Base-by-base conservation (phyloP, 305 asterid genomes). In the Lippia alba region DNA sequence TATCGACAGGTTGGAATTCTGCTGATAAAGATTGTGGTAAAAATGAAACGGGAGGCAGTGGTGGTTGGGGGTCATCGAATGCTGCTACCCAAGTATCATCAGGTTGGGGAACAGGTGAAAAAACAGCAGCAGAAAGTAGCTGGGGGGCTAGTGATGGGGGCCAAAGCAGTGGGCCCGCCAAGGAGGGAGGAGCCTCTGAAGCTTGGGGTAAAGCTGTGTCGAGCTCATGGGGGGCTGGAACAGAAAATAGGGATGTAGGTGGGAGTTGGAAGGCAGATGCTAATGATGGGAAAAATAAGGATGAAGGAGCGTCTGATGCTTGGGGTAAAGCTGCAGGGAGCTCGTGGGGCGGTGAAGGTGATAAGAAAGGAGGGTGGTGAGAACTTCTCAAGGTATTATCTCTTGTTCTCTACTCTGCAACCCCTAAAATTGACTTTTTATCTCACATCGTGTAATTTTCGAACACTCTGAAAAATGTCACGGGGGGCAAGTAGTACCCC, bases 281-380 rank as follows among this genome's bases (percentile, higher is more conserved):
- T 40, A 8, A 46, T 51, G 75, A 46, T 62, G 54, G 19, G 40
- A 4, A 66, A 60, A 32, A 24, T 2, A 69, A 65, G 72, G 73
- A 73, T n/a, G 81, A 56, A 32, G 81, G 81, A 15, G 68, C 82
- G 33, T 75, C 85, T 55, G 78, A 61, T 44, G 5, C 73, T 14
- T 79, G 82, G 81, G 78, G 78, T 60, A 79, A 79, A 55, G 70
- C 84, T 51, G 76, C 80, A 49, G 9, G 62, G 15, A 67, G 79
- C 65, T 34, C 83, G 51, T 69, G 82, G 85, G 82, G 74, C 16
- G 80, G 75, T 76, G 94, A 84, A 55, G 70, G 80, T 59, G 81
- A 80, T 73, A 78, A 44, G 12, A 44, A 79, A 72, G 85, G 91
- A 68, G 96, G 92, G 57, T 84, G 91, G 91, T 86, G 77, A 83